These are phyloP conservation scores for Penicillium crystallinum DNA, from an alignment of 495 filamentous ascomycete species.

Conservation along the genomic window DNA sequence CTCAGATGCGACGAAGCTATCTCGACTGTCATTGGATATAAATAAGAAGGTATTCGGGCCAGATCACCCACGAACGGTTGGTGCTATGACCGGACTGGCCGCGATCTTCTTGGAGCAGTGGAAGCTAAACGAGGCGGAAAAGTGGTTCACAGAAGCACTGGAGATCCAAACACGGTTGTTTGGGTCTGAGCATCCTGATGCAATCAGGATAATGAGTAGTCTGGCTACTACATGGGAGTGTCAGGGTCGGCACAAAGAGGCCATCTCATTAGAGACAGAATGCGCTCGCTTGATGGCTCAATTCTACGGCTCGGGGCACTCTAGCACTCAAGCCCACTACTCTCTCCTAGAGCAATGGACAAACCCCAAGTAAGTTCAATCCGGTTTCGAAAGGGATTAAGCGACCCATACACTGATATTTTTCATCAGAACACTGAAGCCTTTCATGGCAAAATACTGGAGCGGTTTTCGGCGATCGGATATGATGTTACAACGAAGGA, in stretches of 20 bases:
- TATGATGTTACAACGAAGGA: not conserved
- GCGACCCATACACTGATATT: not conserved
- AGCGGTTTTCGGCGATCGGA: not conserved
- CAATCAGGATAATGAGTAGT: not conserved
- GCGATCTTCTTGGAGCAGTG: not conserved
- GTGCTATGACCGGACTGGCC: not conserved
- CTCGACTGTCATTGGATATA: not conserved
- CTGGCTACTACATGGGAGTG: not conserved
- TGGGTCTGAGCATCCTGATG: constrained; percentile 4
- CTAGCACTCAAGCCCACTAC: not conserved
- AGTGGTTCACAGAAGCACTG: not conserved
- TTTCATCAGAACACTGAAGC: not conserved
- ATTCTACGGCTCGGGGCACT: not conserved
- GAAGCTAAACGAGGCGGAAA: constrained; percentile 8
- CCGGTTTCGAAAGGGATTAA: not conserved
- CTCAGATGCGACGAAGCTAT: constrained; percentile 3
- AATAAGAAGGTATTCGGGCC: constrained; percentile 1
- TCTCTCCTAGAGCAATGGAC: not conserved
- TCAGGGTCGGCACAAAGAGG: not conserved
- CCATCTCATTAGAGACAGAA: not conserved
- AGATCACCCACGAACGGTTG: constrained; percentile 5
- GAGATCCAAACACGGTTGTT: not conserved
- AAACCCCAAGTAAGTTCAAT: not conserved
- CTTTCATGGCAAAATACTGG: not conserved
- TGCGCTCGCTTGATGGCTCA: not conserved